phyloP scores from a whole-genome alignment of 768 basidiomycete genomes.

The Boletus sp. region DNA sequence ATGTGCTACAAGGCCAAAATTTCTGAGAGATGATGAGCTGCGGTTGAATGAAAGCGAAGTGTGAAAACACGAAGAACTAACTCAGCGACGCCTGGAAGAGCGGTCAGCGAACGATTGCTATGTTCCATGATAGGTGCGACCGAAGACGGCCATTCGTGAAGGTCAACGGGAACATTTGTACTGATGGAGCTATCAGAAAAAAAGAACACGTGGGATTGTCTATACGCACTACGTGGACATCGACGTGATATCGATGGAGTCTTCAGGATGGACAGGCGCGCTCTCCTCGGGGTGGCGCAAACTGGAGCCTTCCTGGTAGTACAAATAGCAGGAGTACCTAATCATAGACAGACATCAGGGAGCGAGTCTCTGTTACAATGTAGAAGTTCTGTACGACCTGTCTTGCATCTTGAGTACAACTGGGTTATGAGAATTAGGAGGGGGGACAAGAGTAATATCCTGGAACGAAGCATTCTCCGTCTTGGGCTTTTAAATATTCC shows the following conservation, averaged over 20 bases:
- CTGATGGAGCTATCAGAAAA: conserved; percentile 9
- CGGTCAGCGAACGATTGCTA: neutral
- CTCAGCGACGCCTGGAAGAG: neutral
- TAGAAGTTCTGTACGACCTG: conserved; percentile 4
- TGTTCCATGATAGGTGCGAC: neutral
- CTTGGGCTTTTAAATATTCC: conserved; percentile 9
- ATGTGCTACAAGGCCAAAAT: neutral
- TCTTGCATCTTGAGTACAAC: conserved; percentile 7
- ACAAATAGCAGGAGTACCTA: neutral
- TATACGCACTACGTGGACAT: conserved; percentile 8
- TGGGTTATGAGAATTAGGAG: neutral
- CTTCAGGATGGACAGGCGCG: neutral
- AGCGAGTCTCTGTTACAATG: neutral
- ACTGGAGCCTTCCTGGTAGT: neutral
- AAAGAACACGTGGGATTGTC: neutral
- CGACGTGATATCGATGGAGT: neutral
- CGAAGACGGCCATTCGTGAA: neutral
- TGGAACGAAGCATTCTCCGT: neutral
- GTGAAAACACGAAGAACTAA: conserved; percentile 4
- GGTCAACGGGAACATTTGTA: neutral
- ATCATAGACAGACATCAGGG: neutral
- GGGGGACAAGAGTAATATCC: neutral
- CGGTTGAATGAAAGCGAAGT: neutral
- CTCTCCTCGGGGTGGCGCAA: neutral
- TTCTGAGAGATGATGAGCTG: conserved; percentile 5